phyloP scores from a whole-genome alignment of 768 basidiomycete species.

The Trametes cingulata region DNA sequence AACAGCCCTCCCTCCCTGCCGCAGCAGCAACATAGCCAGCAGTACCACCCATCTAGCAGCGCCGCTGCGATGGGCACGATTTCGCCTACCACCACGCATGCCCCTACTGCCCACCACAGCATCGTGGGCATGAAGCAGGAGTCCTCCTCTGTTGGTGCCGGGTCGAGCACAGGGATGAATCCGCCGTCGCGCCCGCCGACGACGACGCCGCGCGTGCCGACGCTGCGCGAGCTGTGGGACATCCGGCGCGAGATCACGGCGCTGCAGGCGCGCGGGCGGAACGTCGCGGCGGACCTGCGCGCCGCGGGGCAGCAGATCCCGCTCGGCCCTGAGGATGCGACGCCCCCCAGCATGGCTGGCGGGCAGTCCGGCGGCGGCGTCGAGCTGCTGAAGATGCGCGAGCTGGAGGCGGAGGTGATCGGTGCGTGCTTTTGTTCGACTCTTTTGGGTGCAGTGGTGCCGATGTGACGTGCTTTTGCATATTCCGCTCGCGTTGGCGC shows the following conservation, averaged over 20 bases:
- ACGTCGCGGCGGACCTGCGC: conserved; percentile 20
- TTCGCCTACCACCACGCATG: background rate
- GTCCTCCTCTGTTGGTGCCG: background rate
- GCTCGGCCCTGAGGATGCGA: conserved; percentile 12
- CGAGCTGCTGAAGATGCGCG: conserved; percentile 1
- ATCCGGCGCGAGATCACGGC: conserved; percentile 31
- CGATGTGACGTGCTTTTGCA: background rate
- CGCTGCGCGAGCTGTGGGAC: conserved; percentile 30
- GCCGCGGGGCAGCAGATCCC: conserved; percentile 10
- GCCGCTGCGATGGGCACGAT: background rate
- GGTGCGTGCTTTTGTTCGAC: conserved; percentile 16
- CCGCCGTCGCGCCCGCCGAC: background rate
- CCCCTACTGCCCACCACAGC: background rate
- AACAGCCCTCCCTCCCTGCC: background rate
- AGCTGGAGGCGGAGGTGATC: conserved; percentile 19
- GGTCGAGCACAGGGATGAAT: background rate
- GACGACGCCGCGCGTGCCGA: conserved; percentile 9
- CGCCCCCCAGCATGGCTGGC: conserved; percentile 9
- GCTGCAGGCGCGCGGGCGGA: conserved; percentile 25
- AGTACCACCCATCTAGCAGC: conserved; percentile 8
- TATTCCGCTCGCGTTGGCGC: too few species aligned
- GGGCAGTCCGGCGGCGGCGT: conserved; percentile 1
- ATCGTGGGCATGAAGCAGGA: background rate
- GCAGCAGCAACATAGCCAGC: conserved; percentile 4
- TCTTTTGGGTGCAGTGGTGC: background rate